Base-by-base conservation (phyloP, 1,284 basidiomycete genomes). In the Rhodotorula sp. region DNA sequence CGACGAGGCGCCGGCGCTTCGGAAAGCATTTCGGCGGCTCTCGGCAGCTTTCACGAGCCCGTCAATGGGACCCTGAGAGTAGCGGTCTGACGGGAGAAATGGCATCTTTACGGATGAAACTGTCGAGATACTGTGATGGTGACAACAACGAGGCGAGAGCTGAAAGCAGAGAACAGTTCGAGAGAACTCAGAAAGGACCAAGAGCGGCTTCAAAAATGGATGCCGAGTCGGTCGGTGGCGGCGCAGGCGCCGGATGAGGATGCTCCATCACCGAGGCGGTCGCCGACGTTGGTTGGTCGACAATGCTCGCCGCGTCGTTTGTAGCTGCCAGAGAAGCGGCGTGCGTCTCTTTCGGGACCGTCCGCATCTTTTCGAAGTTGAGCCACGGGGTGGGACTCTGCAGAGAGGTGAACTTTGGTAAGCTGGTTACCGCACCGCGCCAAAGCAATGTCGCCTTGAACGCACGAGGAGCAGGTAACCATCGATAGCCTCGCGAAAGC, bases 401-500 rank as follows among this genome's bases (percentile, higher is more conserved):
- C 14, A 16, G 10, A 16, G 10, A 15, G 7, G 10, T 29, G 5
- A 31, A 31, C 14, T 10, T 10, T 14, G 60, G 12, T n/a, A 7
- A 29, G 21, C 49, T 21, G 21, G 31, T 43, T 1, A 20, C 21
- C 7, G 39, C 21, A 20, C 21, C 7, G 39, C 49, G 15, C 43
- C 47, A 23, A 10, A 16, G 20, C 15, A 1, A 10, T 6, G 1
- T 5, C 15, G 6, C 7, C 6, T 5, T 3, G 18, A 20, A 23
- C 68, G 46, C 6, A 68, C 72, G n/a, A 72, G 71, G 0, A 73
- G 57, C 3, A 77, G 66, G 58, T 74, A 75, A 5, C 63, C 73
- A 31, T 76, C 72, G 92, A 96, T 97, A 0, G 93, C 92, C 64
- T 88, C 89, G 58, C 93, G 85, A 83, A 97, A 97, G 39, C 94